phyloP scores from a whole-genome alignment of 2,329 filamentous ascomycete species.

The Clonostachys byssicola region DNA sequence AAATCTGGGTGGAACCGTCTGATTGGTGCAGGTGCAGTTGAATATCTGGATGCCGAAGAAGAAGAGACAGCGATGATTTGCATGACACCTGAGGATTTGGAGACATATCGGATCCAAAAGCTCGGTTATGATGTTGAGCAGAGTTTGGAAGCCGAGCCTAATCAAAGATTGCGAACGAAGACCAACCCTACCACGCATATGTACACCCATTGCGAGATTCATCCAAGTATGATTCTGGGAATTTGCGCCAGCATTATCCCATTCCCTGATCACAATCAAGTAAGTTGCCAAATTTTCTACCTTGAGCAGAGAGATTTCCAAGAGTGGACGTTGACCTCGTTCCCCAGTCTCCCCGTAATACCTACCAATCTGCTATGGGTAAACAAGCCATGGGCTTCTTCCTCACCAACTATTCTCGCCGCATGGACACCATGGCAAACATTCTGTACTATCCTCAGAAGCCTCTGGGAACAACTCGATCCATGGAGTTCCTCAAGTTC shows the following conservation, averaged over 20 bases:
- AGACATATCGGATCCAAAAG: conserved; percentile 69
- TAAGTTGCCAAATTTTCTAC: conserved; percentile 26
- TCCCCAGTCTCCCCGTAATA: conserved; percentile 90
- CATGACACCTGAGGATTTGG: conserved; percentile 95
- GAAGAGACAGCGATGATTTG: conserved; percentile 99
- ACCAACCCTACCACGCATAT: conserved; percentile 84
- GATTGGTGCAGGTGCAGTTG: conserved; percentile 79
- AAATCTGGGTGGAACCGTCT: conserved; percentile 88
- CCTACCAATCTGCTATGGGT: conserved; percentile 98
- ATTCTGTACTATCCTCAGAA: conserved; percentile 99
- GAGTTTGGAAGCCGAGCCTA: conserved; percentile 62
- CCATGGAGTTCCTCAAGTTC: conserved; percentile 99
- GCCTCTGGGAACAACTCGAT: conserved; percentile 88
- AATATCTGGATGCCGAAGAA: conserved; percentile 96
- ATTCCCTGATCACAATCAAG: conserved; percentile 97
- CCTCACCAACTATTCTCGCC: conserved; percentile 91
- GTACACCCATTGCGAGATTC: conserved; percentile 98
- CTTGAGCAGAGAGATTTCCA: neutral
- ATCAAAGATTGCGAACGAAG: conserved; percentile 82
- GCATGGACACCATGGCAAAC: conserved; percentile 99
- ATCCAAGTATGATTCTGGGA: conserved; percentile 97
- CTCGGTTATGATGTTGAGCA: conserved; percentile 34
- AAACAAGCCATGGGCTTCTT: conserved; percentile 99
- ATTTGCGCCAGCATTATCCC: conserved; percentile 99
- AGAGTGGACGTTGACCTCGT: neutral